Base-by-base conservation (phyloP, 768 basidiomycete genomes). In the Leccinum rimulosum region DNA sequence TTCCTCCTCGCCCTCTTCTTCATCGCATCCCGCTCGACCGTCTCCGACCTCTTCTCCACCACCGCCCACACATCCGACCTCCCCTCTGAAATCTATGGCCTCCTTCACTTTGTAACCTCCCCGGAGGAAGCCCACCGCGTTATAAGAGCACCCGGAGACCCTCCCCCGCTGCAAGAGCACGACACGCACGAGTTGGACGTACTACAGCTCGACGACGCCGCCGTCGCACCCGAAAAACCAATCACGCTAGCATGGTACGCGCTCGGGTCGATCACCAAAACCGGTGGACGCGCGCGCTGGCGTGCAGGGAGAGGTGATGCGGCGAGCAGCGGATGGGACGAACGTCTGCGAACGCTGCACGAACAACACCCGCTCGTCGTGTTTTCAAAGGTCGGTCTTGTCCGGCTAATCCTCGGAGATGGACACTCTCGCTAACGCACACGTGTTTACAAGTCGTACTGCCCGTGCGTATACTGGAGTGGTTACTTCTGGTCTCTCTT, bases 311-410 rank as follows among this genome's bases (percentile, higher is more conserved):
- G 54, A 43, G 48, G 59, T 19, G 4, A 57, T 19, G 19, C 14
- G 0, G 12, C 5, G 33, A n/a, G 43, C 22, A 84, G 57, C 62
- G 36, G 70, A 28, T 66, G 70, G 70, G 49, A 57, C 48, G 27
- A 25, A 14, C 76, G 82, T 47, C 70, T 79, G 17, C 68, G 67
- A 47, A 66, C 65, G 22, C 64, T 91, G 50, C 75, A 81, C 38
- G 66, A 76, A 17, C 70, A 82, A 33, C 78, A 82, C 64, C 91
- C 91, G 2, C 72, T 93, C 7, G 77, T 93, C 49, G 84, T 93
- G 12, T 92, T 93, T 66, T 92, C 90, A 78, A 93, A 93, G 79
- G 89, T 87, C 56, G 4, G 48, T 19, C 10, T n/a, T n/a, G 17
- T 40, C 9, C 40, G n/a, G n/a, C 43, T 2, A 45, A 19, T 45